Conservation (phyloP, 2,329 filamentous ascomycete species). For the Ophiocordyceps polyrhachis-furcata region DNA sequence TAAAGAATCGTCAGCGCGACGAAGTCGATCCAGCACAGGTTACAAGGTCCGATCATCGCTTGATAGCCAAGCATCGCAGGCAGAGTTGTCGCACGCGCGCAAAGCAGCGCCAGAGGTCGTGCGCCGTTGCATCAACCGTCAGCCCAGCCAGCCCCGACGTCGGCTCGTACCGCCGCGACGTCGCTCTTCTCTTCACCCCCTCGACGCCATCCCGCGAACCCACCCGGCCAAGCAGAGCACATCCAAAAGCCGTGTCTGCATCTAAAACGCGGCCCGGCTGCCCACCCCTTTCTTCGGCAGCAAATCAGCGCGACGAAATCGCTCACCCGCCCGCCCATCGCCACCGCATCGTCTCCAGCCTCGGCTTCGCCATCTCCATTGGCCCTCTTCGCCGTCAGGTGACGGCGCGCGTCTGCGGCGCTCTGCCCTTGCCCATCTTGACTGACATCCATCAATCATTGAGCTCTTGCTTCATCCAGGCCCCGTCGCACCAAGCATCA, state of each 20-base stretch:
- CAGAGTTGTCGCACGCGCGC: neutral
- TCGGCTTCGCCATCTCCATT: slow-evolving; percentile 25
- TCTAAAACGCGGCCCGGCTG: slow-evolving; percentile 6
- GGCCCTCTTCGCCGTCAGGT: slow-evolving; percentile 30
- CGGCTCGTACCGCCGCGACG: neutral
- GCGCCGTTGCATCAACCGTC: neutral
- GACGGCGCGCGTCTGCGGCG: slow-evolving; percentile 22
- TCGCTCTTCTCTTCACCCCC: neutral
- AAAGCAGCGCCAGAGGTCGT: neutral
- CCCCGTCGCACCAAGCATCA: neutral
- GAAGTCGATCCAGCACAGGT: neutral
- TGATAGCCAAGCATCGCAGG: neutral
- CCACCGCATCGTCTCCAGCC: slow-evolving; percentile 19
- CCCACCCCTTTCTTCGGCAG: slow-evolving; percentile 8
- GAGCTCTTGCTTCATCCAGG: neutral
- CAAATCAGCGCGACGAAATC: slow-evolving; percentile 26
- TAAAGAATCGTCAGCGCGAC: no score
- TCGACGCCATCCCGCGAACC: slow-evolving; percentile 1
- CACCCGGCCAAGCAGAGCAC: slow-evolving; percentile 1
- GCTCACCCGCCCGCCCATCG: neutral
- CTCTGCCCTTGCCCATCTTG: slow-evolving; percentile 10
- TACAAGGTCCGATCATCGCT: neutral
- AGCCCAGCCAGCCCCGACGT: neutral
- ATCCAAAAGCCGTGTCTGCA: neutral
- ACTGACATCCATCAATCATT: slow-evolving; percentile 4